Conservation (phyloP, 768 basidiomycete species). For the Neoboletus brunneissimus region DNA sequence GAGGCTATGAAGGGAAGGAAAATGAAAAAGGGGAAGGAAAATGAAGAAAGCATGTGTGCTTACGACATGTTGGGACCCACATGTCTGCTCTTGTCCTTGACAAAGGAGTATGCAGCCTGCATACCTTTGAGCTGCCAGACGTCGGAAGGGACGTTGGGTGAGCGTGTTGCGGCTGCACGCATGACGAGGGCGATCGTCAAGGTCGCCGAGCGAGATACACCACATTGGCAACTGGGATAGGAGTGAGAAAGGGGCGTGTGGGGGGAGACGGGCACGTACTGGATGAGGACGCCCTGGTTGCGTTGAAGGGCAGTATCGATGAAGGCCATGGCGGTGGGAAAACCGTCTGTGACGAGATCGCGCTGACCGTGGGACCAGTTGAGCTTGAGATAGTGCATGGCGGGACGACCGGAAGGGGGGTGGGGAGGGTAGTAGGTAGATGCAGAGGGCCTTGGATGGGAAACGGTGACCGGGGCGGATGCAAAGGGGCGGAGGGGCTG, state of each 20-base stretch:
- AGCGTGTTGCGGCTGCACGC: conserved; percentile 77
- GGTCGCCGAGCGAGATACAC: conserved; percentile 88
- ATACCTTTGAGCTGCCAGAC: conserved; percentile 81
- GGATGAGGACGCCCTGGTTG: conserved; percentile 78
- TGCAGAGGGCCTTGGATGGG: conserved; percentile 33
- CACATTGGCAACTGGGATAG: conserved; percentile 80
- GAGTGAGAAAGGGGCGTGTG: conserved; percentile 14
- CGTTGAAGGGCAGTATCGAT: conserved; percentile 73
- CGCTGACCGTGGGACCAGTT: conserved; percentile 94
- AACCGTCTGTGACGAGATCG: conserved; percentile 77
- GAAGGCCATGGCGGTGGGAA: conserved; percentile 77
- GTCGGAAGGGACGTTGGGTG: conserved; percentile 64
- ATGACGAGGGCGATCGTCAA: conserved; percentile 89
- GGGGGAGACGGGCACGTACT: conserved; percentile 52
- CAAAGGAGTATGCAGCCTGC: conserved; percentile 87
- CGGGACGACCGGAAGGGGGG: conserved; percentile 64
- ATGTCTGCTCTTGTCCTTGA: conserved; percentile 85
- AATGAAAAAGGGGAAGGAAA: conserved; percentile 22
- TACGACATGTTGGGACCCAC: conserved; percentile 95
- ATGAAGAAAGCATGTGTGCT: conserved; percentile 38
- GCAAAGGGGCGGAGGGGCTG: conserved; percentile 57
- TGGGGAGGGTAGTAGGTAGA: conserved; percentile 68
- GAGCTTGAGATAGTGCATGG: conserved; percentile 85
- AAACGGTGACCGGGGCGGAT: conserved; percentile 65
- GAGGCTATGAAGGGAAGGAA: conserved; percentile 49